These are phyloP conservation scores for Bondarzewia mesenterica DNA, from an alignment of 1,284 basidiomycete genomes.

Conservation along the genomic window DNA sequence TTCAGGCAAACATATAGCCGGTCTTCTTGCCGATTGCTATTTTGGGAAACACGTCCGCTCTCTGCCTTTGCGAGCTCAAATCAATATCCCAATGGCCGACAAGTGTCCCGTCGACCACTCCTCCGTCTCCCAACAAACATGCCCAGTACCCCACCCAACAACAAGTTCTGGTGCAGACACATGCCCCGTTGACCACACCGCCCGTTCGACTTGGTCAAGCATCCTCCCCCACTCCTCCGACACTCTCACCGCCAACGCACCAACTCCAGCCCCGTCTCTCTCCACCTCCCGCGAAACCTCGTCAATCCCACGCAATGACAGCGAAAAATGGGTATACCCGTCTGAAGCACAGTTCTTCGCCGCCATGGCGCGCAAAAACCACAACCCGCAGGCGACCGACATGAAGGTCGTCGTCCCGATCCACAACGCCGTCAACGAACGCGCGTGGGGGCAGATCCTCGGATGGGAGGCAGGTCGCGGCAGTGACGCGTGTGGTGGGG, in stretches of 20 bases:
- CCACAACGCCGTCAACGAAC: slow-evolving; percentile 98
- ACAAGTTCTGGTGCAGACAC: slow-evolving; percentile 15
- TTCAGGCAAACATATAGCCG: neutral
- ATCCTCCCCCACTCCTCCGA: slow-evolving; percentile 27
- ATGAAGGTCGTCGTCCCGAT: slow-evolving; percentile 98
- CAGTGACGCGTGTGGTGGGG: slow-evolving; percentile 75
- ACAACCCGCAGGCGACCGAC: slow-evolving; percentile 74
- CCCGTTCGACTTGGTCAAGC: slow-evolving; percentile 43
- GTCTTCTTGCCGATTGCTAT: too few relatives aligned
- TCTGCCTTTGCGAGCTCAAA: neutral
- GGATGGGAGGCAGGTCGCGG: slow-evolving; percentile 84
- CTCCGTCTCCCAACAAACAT: slow-evolving; percentile 30
- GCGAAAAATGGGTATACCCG: slow-evolving; percentile 94
- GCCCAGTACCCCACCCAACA: too few relatives aligned
- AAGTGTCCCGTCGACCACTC: slow-evolving; percentile 55
- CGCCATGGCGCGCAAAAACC: slow-evolving; percentile 92
- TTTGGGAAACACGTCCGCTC: too few relatives aligned
- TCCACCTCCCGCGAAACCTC: slow-evolving; percentile 75
- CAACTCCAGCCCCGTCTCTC: slow-evolving; percentile 24
- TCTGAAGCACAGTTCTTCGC: slow-evolving; percentile 95
- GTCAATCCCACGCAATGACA: slow-evolving; percentile 73
- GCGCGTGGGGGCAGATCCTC: slow-evolving; percentile 87
- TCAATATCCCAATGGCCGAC: too few relatives aligned
- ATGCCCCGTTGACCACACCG: slow-evolving; percentile 34
- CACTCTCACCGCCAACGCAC: slow-evolving; percentile 13